These are phyloP conservation scores for Hyphodiscus hymeniophilus DNA, from an alignment of 495 filamentous ascomycete species.

Conservation along the genomic window DNA sequence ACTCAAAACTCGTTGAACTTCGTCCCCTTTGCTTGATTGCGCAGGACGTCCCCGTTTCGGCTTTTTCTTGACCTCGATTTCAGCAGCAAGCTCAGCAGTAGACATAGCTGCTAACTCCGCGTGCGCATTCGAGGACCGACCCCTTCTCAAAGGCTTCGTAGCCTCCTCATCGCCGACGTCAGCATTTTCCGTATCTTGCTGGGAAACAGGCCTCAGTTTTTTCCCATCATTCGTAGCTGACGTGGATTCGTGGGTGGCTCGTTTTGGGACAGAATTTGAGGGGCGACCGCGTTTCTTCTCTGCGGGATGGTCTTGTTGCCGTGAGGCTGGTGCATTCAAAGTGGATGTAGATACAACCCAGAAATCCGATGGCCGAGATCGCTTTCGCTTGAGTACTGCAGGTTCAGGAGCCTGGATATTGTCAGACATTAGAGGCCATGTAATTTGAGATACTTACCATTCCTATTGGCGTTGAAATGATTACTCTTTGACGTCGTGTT, in stretches of 20 bases:
- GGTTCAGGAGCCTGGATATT: conserved; percentile 11
- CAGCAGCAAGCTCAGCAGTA: neutral
- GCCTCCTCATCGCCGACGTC: conserved; percentile 1
- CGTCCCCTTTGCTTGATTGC: neutral
- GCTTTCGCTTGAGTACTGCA: conserved; percentile 17
- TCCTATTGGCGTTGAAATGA: neutral
- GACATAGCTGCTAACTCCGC: conserved; percentile 1
- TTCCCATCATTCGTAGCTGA: conserved; percentile 8
- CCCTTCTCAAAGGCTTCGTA: neutral
- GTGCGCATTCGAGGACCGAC: conserved; percentile 9
- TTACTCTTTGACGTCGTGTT: conserved; percentile 1
- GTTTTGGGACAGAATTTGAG: neutral
- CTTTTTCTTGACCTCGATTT: neutral
- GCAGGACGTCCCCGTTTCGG: neutral
- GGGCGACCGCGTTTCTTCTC: conserved; percentile 7
- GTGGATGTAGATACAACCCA: conserved; percentile 11
- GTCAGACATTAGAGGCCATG: conserved; percentile 2
- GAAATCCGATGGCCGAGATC: conserved; percentile 20
- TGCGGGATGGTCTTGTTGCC: conserved; percentile 1
- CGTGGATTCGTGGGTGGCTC: conserved; percentile 1
- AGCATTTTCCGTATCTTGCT: neutral
- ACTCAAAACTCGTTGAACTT: too few species aligned
- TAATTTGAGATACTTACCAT: conserved; percentile 8
- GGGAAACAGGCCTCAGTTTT: neutral
- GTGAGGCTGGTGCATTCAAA: neutral